Base-by-base conservation (phyloP, 2,329 filamentous ascomycete genomes). In the Fusarium nygamai region DNA sequence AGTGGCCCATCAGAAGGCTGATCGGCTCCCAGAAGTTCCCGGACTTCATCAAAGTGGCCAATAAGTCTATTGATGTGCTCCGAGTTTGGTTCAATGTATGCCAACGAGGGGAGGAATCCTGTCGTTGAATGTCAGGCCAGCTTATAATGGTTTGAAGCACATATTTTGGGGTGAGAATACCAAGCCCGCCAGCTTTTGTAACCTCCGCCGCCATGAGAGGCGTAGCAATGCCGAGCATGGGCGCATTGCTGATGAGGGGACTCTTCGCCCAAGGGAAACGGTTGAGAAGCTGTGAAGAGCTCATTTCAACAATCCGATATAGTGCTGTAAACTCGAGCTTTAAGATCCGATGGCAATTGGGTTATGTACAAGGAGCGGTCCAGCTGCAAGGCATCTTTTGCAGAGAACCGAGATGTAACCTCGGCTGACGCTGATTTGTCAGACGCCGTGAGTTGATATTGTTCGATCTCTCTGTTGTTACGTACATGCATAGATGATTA, bases 1-100 rank as follows among this genome's bases (percentile, higher is more conserved):
- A 93, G 81, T 43, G 88, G 88, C 2, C 89, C 79, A 8, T 80
- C 71, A 6, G 61, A 71, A 6, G 81, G 71, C 3, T 68, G 69
- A n/a, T 65, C 64, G 24, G 74, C 65, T 29, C 76, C 74, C 22
- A 83, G 77, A 33, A 81, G 80, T 19, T 67, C 33, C 13, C 78
- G 76, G 63, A 76, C 75, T 44, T 82, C 77, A 39, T 71, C 57
- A 27, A 85, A 78, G 57, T 83, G 79, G 46, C 72, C 72, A 33
- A 81, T 75, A 39, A 85, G 81, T 39, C 78, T 77, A 34, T 65
- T 70, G 43, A 85, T 75, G 33, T 83, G 77, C 5, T 78, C 48
- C 8, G 82, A 83, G 48, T 70, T 72, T 11, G 74, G 61, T 27
- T 71, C 68, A 39, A 84, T 62, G 71, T 83, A 79, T 24, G 78